A percentile compares a stretch with the other conserved stretches of the same genome.
These are phyloP conservation scores for Zygoascus tannicola DNA, from an alignment of 805 yeast species.

Conservation along the genomic window DNA sequence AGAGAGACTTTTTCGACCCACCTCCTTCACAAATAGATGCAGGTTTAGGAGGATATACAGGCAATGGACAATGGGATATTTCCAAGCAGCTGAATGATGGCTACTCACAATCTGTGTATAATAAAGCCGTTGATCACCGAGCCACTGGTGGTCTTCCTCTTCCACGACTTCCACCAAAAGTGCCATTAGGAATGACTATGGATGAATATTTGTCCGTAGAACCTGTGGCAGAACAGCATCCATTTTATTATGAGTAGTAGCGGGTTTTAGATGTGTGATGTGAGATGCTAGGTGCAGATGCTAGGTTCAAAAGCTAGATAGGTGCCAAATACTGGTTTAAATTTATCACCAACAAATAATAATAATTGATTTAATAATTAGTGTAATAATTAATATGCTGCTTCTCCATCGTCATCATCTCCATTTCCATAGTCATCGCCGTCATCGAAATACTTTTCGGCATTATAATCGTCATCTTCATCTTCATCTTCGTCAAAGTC, in stretches of 20 bases:
- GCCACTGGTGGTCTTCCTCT: background rate
- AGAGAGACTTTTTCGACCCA: background rate
- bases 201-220: constrained; percentile 19
- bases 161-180: constrained; percentile 20
- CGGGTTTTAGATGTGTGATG: too few relatives aligned
- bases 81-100: constrained; percentile 29
- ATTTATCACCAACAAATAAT: too few relatives aligned
- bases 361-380: too few relatives aligned
- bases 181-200: constrained; percentile 21
- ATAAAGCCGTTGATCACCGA: constrained; percentile 11
- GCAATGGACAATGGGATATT: constrained; percentile 24
- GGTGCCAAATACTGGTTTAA: too few relatives aligned
- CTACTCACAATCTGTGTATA: constrained; percentile 28
- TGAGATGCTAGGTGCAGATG: too few relatives aligned
- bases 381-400: constrained; percentile 61
- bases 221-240: constrained; percentile 12
- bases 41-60: constrained; percentile 18
- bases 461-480: constrained; percentile 70
- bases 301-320: too few relatives aligned
- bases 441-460: constrained; percentile 70
- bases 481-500: constrained; percentile 45
- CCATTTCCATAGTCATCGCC: constrained; percentile 47
- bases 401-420: constrained; percentile 51
- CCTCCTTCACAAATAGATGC: constrained; percentile 14
- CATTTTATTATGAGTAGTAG: constrained; percentile 12